Percentiles rank a stretch among this genome's conserved stretches.
Evolutionary conservation across 805 yeast genomes (phyloP).

Genomic region (Candida palmyrensis): DNA sequence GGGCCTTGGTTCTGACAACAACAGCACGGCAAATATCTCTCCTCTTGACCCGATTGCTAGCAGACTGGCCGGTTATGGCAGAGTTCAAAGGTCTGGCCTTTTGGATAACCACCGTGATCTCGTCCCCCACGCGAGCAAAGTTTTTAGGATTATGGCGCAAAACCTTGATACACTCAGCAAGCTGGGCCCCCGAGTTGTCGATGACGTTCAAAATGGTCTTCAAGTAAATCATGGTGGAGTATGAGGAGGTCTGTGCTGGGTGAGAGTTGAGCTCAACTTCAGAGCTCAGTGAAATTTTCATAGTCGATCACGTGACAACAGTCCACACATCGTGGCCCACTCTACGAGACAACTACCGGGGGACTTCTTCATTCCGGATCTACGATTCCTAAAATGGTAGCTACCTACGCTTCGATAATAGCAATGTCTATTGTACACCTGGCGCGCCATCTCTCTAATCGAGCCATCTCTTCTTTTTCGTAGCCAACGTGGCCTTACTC

Average conservation of each 20-base stretch:
- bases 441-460: conserved; percentile 12
- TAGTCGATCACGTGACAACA: too few relatives aligned
- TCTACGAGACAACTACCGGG: too few relatives aligned
- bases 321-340: too few relatives aligned
- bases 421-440: not conserved
- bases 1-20: conserved; percentile 86
- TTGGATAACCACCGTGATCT: conserved; percentile 89
- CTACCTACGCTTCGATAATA: too few relatives aligned
- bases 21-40: conserved; percentile 96
- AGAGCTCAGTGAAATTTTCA: too few relatives aligned
- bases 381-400: too few relatives aligned
- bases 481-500: conserved; percentile 29
- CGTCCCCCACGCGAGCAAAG: conserved; percentile 85
- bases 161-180: conserved; percentile 95
- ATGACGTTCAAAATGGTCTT: conserved; percentile 85
- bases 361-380: too few relatives aligned
- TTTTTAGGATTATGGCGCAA: conserved; percentile 81
- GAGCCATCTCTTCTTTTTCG: conserved; percentile 37
- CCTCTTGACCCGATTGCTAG: conserved; percentile 79
- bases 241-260: too few relatives aligned
- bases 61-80: conserved; percentile 67
- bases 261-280: too few relatives aligned
- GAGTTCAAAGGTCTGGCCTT: conserved; percentile 76
- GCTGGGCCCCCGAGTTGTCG: conserved; percentile 92
- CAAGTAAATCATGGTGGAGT: conserved; percentile 92